phyloP scores from a whole-genome alignment of 352 stramenopile genomes.

The Globisporangium rhizosaccharum region DNA sequence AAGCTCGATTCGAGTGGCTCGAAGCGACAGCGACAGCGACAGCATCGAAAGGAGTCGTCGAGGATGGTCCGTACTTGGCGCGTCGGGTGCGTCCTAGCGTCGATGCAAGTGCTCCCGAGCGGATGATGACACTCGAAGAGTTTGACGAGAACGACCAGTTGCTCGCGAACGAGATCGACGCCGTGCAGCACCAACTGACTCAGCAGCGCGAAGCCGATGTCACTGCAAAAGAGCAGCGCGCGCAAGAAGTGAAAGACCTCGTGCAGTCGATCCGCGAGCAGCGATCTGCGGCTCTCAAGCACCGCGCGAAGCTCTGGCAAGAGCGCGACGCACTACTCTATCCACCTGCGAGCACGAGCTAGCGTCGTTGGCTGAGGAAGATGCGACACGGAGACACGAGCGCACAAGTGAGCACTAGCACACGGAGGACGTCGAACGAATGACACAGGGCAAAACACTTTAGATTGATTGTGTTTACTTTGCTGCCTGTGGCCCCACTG shows the following conservation, averaged over 20 bases:
- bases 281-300: constrained; percentile 27
- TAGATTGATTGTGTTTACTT: constrained; percentile 12
- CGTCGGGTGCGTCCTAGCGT: background rate
- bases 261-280: constrained; percentile 29
- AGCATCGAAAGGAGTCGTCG: constrained; percentile 7
- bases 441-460: constrained; percentile 8
- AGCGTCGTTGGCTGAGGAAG: background rate
- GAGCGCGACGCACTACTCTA: constrained; percentile 13
- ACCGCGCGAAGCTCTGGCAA: constrained; percentile 24
- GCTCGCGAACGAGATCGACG: constrained; percentile 24
- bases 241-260: constrained; percentile 24
- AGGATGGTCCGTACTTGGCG: constrained; percentile 5
- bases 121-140: constrained; percentile 20
- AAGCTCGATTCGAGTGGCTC: constrained; percentile 38
- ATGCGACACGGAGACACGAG: background rate
- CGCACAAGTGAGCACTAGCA: background rate
- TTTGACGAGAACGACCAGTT: constrained; percentile 24
- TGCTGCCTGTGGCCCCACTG: constrained; percentile 2
- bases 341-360: background rate
- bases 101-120: background rate
- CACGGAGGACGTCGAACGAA: background rate
- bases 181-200: constrained; percentile 20
- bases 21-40: constrained; percentile 2
- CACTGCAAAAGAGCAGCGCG: constrained; percentile 28
- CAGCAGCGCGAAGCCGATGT: constrained; percentile 22